phyloP scores from a whole-genome alignment of 257 asterid species.

The Linaria vulgaris region DNA sequence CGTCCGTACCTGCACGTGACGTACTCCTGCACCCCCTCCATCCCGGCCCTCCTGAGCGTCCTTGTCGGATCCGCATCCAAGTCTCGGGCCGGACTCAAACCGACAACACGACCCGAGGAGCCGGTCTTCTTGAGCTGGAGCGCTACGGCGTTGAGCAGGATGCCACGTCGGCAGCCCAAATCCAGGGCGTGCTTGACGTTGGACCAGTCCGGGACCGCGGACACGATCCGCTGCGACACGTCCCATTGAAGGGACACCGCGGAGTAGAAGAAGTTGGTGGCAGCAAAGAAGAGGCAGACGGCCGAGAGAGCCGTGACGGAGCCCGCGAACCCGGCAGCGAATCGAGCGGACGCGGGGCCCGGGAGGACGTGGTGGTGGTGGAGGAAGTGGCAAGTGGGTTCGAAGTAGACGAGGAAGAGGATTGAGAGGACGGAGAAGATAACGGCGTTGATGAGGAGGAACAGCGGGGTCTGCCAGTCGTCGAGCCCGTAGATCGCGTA shows the following conservation, averaged over 20 bases:
- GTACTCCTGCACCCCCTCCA: slow-evolving; percentile 90
- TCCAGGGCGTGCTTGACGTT: slow-evolving; percentile 83
- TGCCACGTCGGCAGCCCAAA: slow-evolving; percentile 94
- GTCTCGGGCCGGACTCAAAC: slow-evolving; percentile 54
- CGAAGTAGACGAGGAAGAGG: slow-evolving; percentile 71
- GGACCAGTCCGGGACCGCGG: slow-evolving; percentile 83
- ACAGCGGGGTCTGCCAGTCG: slow-evolving; percentile 84
- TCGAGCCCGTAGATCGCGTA: slow-evolving; percentile 87
- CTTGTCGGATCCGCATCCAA: slow-evolving; percentile 39
- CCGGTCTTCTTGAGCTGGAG: slow-evolving; percentile 89
- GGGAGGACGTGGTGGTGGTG: slow-evolving; percentile 51
- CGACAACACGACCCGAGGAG: slow-evolving; percentile 91
- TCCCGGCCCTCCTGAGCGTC: slow-evolving; percentile 70
- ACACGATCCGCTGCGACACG: slow-evolving; percentile 88
- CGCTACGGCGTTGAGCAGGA: slow-evolving; percentile 87
- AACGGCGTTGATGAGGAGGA: slow-evolving; percentile 68
- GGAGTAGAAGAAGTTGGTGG: slow-evolving; percentile 78
- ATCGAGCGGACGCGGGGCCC: slow-evolving; percentile 73
- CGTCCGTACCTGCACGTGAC: slow-evolving; percentile 71
- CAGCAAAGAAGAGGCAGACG: slow-evolving; percentile 82
- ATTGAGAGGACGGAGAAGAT: slow-evolving; percentile 60
- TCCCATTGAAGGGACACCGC: slow-evolving; percentile 89
- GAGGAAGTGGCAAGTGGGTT: slow-evolving; percentile 60
- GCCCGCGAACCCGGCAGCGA: slow-evolving; percentile 83
- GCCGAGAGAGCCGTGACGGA: slow-evolving; percentile 85